A percentile compares a stretch with the other conserved stretches of the same genome.
phyloP scores from a whole-genome alignment of 2,329 filamentous ascomycete genomes.

The Trichoderma sp. region DNA sequence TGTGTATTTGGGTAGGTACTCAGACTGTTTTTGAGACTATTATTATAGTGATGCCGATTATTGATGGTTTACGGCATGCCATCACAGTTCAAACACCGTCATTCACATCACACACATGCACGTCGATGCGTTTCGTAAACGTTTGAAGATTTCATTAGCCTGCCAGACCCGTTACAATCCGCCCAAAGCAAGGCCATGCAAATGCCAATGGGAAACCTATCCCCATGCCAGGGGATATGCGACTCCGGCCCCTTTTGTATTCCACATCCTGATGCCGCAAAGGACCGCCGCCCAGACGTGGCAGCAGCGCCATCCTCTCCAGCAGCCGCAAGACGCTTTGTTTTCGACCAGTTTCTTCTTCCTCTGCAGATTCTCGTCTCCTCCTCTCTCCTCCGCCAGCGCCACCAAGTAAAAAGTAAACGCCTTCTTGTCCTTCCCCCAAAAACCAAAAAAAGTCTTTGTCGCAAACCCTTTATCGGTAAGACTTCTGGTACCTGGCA shows the following conservation, averaged over 20 bases:
- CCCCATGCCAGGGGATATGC: slow-evolving; percentile 44
- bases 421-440: background rate
- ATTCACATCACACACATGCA: background rate
- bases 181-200: slow-evolving; percentile 55
- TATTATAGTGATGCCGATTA: background rate
- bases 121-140: slow-evolving; percentile 35
- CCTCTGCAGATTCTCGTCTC: background rate
- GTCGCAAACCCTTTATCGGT: slow-evolving; percentile 69
- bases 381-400: background rate
- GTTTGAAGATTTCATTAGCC: slow-evolving; percentile 55
- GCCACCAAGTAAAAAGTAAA: background rate
- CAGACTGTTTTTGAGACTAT: too few relatives aligned
- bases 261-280: slow-evolving; percentile 20
- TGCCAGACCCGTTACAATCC: slow-evolving; percentile 52
- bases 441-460: background rate
- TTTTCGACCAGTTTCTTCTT: slow-evolving; percentile 11
- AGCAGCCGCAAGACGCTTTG: slow-evolving; percentile 10
- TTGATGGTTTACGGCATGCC: background rate
- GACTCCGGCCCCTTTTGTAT: slow-evolving; percentile 40
- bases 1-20: too few relatives aligned
- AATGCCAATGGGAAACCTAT: slow-evolving; percentile 50
- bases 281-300: slow-evolving; percentile 10
- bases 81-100: background rate
- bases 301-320: slow-evolving; percentile 9
- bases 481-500: slow-evolving; percentile 98